Base-by-base conservation (phyloP, 2,329 filamentous ascomycete species). In the Neonectria magnoliae region DNA sequence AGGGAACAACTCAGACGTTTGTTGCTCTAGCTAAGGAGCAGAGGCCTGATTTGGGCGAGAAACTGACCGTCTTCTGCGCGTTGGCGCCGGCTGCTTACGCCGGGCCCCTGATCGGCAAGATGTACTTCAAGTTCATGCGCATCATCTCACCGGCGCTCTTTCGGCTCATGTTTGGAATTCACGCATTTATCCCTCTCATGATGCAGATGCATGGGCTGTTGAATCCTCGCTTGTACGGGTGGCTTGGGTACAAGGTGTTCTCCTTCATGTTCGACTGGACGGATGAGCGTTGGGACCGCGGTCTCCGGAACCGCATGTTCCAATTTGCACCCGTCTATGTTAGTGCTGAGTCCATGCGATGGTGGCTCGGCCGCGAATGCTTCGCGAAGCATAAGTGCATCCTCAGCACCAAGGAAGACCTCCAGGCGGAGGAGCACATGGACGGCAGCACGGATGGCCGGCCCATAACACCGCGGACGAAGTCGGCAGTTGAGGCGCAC, bases 141-240 rank as follows among this genome's bases (percentile, higher is more conserved):
- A 81, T 92, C 55, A 92, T 98, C 56, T 91, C 90, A 0, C 92
- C 93, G 0, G 83, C 79, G 29, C 84, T 93, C 76, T 98, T 97
- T 79, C 85, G 93, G 1, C 75, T 93, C 22, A 87, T 97, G 71
- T 98, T 98, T 75, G 95, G 95, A 16, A 94, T 98, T 44, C 94
- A 97, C 76, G 89, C 93, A 0, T 98, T 98, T 77, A 97, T 98
- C 50, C 94, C 94, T 0, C 84, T 96, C 69, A 98, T 98, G 94
- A 93, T 97, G 90, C 85, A 85, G 6, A 93, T 95, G 85, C 93
- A 96, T 73, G 77, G 79, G 0, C 68, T 90, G 4, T 77, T 97
- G 2, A 88, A 90, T 0, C 83, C 90, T 0, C 81, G 79, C 0
- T 70, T 96, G 7, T 98, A 97, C 73, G 93, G 93, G 7, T 89